A percentile compares a stretch with the other conserved stretches of the same genome.
phyloP scores from a whole-genome alignment of 495 filamentous ascomycete genomes.

The Penicillium paradoxum region DNA sequence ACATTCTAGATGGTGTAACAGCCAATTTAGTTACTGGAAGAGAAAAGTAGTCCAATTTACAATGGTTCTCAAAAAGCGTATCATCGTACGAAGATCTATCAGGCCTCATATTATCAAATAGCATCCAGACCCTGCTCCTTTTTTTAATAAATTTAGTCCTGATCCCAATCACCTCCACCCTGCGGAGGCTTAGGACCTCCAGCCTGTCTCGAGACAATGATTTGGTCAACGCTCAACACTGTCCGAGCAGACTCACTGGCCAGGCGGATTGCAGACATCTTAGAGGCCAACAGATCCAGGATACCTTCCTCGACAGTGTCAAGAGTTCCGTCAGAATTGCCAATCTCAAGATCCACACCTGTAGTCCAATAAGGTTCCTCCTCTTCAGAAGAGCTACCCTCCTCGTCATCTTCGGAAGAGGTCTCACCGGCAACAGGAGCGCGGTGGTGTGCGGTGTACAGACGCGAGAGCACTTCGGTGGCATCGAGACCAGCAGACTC shows the following conservation, averaged over 20 bases:
- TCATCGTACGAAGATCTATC: constrained; percentile 30
- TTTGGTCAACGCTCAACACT: constrained; percentile 95
- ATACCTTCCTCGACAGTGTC: constrained; percentile 89
- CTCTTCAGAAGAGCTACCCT: constrained; percentile 38
- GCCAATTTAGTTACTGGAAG: not conserved
- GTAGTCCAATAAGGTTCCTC: constrained; percentile 76
- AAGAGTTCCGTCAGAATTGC: constrained; percentile 71
- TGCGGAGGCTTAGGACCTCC: constrained; percentile 95
- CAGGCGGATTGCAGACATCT: constrained; percentile 94
- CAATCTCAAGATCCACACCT: constrained; percentile 90
- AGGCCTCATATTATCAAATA: constrained; percentile 19
- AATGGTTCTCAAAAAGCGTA: constrained; percentile 14
- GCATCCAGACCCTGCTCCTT: constrained; percentile 9
- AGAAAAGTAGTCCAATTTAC: constrained; percentile 12
- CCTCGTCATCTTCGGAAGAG: constrained; percentile 34
- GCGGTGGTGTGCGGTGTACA: constrained; percentile 89
- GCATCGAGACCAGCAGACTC: constrained; percentile 94
- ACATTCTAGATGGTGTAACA: not conserved
- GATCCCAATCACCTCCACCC: constrained; percentile 97
- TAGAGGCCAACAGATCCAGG: constrained; percentile 82
- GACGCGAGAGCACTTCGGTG: constrained; percentile 82
- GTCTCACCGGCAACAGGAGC: constrained; percentile 22
- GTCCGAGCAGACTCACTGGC: constrained; percentile 93
- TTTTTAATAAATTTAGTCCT: constrained; percentile 58
- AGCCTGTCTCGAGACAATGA: constrained; percentile 96